Conservation (phyloP, 2,329 filamentous ascomycete genomes). For the Trichoderma atroviride region DNA sequence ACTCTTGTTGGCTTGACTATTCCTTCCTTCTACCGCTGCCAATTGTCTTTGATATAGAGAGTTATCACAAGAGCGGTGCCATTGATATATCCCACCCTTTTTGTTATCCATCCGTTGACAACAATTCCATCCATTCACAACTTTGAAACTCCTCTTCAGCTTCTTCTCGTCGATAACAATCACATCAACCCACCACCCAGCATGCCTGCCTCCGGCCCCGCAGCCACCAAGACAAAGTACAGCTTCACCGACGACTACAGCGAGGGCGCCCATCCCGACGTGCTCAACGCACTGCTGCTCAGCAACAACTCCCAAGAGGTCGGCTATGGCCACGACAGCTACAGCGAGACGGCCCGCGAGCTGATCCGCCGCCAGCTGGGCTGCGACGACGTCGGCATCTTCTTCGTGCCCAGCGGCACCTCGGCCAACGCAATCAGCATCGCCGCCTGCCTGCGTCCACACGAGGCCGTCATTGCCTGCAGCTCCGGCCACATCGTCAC, state of each 20-base stretch:
- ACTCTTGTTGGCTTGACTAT: background rate
- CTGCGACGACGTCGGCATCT: slow-evolving; percentile 47
- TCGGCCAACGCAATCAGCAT: slow-evolving; percentile 57
- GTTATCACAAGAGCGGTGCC: background rate
- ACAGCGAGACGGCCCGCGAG: slow-evolving; percentile 45
- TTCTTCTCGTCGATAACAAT: background rate
- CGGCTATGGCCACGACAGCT: slow-evolving; percentile 52
- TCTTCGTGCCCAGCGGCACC: slow-evolving; percentile 56
- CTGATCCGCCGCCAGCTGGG: slow-evolving; percentile 46
- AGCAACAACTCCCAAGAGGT: slow-evolving; percentile 50
- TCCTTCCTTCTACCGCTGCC: background rate
- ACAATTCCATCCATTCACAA: background rate
- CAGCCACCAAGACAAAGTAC: slow-evolving; percentile 38
- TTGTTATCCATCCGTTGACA: no score
- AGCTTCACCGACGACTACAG: slow-evolving; percentile 56
- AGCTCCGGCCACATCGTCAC: slow-evolving; percentile 53
- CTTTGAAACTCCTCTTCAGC: background rate
- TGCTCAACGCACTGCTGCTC: slow-evolving; percentile 49
- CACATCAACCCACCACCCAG: background rate
- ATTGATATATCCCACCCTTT: no score
- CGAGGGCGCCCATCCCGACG: slow-evolving; percentile 54
- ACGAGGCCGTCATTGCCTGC: slow-evolving; percentile 55
- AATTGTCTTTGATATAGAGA: background rate
- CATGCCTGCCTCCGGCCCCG: slow-evolving; percentile 17
- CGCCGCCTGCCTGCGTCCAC: slow-evolving; percentile 52